These are phyloP conservation scores for Lagenidium sp. DNA, from an alignment of 352 stramenopile species.

Conservation along the genomic window DNA sequence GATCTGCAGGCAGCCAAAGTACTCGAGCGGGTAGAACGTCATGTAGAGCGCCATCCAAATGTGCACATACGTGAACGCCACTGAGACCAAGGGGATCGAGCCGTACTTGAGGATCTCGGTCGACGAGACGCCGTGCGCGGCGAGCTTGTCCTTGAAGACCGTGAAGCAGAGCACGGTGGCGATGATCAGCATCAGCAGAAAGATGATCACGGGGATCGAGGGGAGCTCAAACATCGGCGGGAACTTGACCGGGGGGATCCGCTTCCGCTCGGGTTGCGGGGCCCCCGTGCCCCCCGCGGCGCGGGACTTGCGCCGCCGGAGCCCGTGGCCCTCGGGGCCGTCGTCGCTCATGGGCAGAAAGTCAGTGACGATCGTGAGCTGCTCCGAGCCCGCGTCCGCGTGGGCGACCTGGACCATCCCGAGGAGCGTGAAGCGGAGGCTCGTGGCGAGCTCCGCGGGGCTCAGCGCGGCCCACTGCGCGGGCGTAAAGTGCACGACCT, in stretches of 20 bases:
- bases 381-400: constrained; percentile 25
- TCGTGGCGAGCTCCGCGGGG: constrained; percentile 57
- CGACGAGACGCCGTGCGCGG: constrained; percentile 43
- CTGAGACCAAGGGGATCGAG: constrained; percentile 80
- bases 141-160: constrained; percentile 49
- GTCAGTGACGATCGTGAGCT: constrained; percentile 71
- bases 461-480: constrained; percentile 46
- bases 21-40: constrained; percentile 97
- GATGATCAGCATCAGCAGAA: constrained; percentile 41
- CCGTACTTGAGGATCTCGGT: constrained; percentile 67
- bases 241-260: constrained; percentile 52
- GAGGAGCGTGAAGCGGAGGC: constrained; percentile 77
- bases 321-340: constrained; percentile 1
- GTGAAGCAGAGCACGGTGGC: constrained; percentile 62
- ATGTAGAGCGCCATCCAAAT: constrained; percentile 96
- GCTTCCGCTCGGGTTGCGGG: constrained; percentile 8
- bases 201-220: constrained; percentile 40
- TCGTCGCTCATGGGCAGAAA: constrained; percentile 43
- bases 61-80: constrained; percentile 91
- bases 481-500: constrained; percentile 61
- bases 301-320: constrained; percentile 5
- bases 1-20: constrained; percentile 86
- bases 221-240: constrained; percentile 76
- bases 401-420: constrained; percentile 80
- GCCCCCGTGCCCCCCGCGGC: neutral